Evolutionary conservation across 208 protist species (phyloP), one percentile per base, ranked within the genome.

Genomic region (Herpetomonas tarakana): DNA sequence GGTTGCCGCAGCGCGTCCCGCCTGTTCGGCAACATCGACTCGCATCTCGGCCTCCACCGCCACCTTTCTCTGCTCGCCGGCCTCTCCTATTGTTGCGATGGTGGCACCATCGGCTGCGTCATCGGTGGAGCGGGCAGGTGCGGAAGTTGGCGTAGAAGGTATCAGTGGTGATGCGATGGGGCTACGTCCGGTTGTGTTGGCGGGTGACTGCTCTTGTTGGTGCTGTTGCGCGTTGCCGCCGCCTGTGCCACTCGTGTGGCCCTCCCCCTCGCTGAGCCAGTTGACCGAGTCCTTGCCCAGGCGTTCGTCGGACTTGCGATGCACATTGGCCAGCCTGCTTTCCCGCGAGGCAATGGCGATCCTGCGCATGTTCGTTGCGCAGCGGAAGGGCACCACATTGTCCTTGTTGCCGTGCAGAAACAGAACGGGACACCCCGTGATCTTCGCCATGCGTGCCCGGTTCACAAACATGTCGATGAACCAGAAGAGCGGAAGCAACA

Each of bases 381-480:
- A 93, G 24, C 58, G 51, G 56, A 74, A 75, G 1, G 79, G 78
- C 25, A 93, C 86, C 3, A 93, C 80, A 0, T 11, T 35, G 47
- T 90, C 86, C 11, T 61, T 27, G 29, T 54, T 74, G 35, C 86
- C 86, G 69, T 93, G 86, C 65, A 93, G 71, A 31, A 93, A 38
- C 0, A 90, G 62, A 14, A 93, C 56, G 19, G 86, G 86, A 25
- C 82, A 93, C 25, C 63, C 69, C 24, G 55, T 63, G 29, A 76
- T 68, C 28, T 58, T 46, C 41, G 68, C 39, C n/a, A 93, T 45
- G 31, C 67, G 71, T 52, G 65, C 54, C 31, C 74, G 53, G 67
- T 93, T 93, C 3, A 58, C 50, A 62, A 93, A 90, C 50, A 86
- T 35, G 58, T 90, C 77, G 7, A 85, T 14, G 35, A 65, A 83